Base-by-base conservation (phyloP, 2,329 filamentous ascomycete species). In the Metarhizium rileyi region DNA sequence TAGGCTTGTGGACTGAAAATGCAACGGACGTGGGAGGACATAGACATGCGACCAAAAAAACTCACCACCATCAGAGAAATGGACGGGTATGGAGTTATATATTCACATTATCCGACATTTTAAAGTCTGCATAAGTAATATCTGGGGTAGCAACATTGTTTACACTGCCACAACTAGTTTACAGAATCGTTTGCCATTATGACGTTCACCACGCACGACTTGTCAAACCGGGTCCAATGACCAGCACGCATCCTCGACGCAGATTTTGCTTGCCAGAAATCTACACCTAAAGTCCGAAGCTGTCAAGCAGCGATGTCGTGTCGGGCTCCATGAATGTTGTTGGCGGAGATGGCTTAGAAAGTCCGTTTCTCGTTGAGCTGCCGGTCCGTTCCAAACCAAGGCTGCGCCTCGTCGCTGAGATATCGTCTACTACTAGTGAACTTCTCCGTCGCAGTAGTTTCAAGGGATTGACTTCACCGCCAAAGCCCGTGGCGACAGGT, bases 241-340 rank as follows among this genome's bases (percentile, higher is more conserved):
- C 8, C 20, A 38, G n/a, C 35, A 18, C 12, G 20, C 20, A 25
- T 10, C 38, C 5, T 25, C 12, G 35, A 42, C 22, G 10, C 8
- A 25, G 8, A 14, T 4, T 10, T 8, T 5, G 16, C 16, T 22
- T 23, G 5, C 14, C 10, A 18, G 20, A 44, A 18, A 44, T 22
- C 35, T 25, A 23, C 20, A 23, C 12, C 59, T 58, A 97, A 63
- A 97, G 93, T 1, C 91, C 91, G 76, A 97, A 97, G 64, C 80
- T 90, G 72, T 97, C 91, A 59, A 97, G 73, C 61, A 98, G 69
- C 52, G 88, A 91, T 63, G 81, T 88, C 26, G 87, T 78, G 69
- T 95, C 90, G n/a, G 93, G 93, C 66, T 98, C 93, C 59, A 94
- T 78, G 64, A 97, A 97, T 54, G 84, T 82, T 54, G 84, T 82